Percentiles rank a stretch among this genome's conserved stretches.
Evolutionary conservation across 148 eudicot genomes (phyloP).

Genomic region (Nyssa sinensis): DNA sequence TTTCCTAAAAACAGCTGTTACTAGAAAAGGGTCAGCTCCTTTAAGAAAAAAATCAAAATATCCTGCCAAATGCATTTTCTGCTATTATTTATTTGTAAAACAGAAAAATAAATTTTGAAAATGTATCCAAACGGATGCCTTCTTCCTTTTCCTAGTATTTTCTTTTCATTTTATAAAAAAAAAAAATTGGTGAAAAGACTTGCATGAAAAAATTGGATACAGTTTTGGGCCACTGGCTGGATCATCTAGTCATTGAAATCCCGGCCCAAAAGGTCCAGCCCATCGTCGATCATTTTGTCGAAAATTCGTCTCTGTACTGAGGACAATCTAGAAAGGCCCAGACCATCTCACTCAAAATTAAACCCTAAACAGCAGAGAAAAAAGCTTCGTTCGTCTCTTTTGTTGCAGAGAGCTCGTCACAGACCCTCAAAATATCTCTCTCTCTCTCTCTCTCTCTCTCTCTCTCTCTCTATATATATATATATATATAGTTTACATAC

Average conservation of each 20-base stretch:
- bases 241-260: background rate
- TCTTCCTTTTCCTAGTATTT: too few species aligned
- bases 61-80: too few species aligned
- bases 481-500: background rate
- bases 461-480: background rate
- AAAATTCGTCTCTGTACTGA: too few species aligned
- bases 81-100: too few species aligned
- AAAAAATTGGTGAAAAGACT: background rate
- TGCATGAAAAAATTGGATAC: background rate
- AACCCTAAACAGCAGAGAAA: slow-evolving; percentile 7
- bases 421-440: background rate
- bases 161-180: too few species aligned
- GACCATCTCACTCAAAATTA: slow-evolving; percentile 14
- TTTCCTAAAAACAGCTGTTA: too few species aligned
- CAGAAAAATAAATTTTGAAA: too few species aligned
- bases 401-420: background rate
- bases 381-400: background rate
- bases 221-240: background rate
- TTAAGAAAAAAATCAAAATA: too few species aligned
- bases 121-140: too few species aligned
- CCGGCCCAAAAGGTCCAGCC: background rate
- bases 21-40: too few species aligned
- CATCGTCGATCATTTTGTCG: too few species aligned
- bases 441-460: slow-evolving; percentile 5
- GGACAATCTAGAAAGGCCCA: background rate